Evolutionary conservation across 75 land plant species (phyloP), one percentile per base, ranked within the genome.

Genomic region (Pinus taeda): DNA sequence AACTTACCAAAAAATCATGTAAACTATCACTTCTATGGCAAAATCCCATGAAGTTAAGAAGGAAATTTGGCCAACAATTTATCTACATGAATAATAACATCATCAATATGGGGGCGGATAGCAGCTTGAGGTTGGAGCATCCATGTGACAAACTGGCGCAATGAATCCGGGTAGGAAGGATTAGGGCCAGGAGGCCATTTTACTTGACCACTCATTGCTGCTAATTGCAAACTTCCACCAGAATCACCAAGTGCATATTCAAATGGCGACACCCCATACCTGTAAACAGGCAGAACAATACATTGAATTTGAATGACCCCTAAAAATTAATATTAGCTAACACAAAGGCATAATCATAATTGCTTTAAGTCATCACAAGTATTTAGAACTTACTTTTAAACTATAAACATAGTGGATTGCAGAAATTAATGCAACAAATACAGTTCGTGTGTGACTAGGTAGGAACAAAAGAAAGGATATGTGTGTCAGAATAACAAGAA

Each of bases 181-280:
- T 80, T 83, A 8, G 95, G 93, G 18, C 96, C 97, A 58, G 84
- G 58, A 59, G 99, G 99, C 93, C 93, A 97, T 74, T 97, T 97
- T 76, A 97, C 79, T 60, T 91, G 93, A 17, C 90, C 98, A 76
- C 89, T 97, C 79, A 94, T 85, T 20, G 89, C 86, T 60, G 99
- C 99, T 64, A 95, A 79, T 73, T 97, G 99, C 56, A 95, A 71
- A 81, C 99, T 97, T 73, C 99, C 99, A 45, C 95, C 98, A 53
- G 93, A 79, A 79, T 97, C 98, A n/a, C 91, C 93, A 4, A 95
- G 87, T 39, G 90, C 83, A 83, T 92, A 88, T 77, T 97, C 99
- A 80, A 97, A 97, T 15, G 99, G 99, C 62, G 99, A 97, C 57
- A 82, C 89, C 4, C 98, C 89, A 80, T 94, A 95, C 99, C 99